A percentile compares a stretch with the other conserved stretches of the same genome.
These are phyloP conservation scores for Picea engelmannii DNA, from an alignment of 83 land plant species.

Conservation along the genomic window DNA sequence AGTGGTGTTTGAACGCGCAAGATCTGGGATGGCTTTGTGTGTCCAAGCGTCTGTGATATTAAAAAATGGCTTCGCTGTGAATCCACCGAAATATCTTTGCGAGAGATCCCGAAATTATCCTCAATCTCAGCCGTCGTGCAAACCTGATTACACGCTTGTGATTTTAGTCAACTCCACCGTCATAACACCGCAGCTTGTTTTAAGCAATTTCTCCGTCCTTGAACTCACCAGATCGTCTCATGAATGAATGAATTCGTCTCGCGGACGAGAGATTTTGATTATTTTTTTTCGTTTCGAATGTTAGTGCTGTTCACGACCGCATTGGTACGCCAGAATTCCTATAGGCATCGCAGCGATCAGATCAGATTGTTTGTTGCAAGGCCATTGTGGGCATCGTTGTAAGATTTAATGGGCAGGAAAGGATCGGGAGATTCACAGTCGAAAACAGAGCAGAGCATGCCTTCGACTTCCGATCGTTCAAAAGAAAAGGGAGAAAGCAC, in stretches of 20 bases:
- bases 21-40: too few species aligned
- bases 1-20: too few species aligned
- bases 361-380: background rate
- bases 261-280: too few species aligned
- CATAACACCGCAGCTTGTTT: background rate
- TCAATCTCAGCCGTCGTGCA: background rate
- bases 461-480: background rate
- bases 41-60: too few species aligned
- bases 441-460: background rate
- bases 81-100: background rate
- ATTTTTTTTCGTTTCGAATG: background rate
- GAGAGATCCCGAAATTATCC: constrained; percentile 1
- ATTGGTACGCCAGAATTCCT: too few species aligned
- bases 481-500: background rate
- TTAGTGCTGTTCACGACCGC: too few species aligned
- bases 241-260: background rate
- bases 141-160: background rate
- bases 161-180: too few species aligned
- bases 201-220: background rate
- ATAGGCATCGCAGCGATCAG: background rate
- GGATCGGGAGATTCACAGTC: background rate
- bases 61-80: background rate
- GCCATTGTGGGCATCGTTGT: background rate
- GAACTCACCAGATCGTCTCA: background rate
- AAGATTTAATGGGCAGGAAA: background rate